Evolutionary conservation across 257 asterid species (phyloP).

Genomic region (Dorcoceras hygrometricum): DNA sequence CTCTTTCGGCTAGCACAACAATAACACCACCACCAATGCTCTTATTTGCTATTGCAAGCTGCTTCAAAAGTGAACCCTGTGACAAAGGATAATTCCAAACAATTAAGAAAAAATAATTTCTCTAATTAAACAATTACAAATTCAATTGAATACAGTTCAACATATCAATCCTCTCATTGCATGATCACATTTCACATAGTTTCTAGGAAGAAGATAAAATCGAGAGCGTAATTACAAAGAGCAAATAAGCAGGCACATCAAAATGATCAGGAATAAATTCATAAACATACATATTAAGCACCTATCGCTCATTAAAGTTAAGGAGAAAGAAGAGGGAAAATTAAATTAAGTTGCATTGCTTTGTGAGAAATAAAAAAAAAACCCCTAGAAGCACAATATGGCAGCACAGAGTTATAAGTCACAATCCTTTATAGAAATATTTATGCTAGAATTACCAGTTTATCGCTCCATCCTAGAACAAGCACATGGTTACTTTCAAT

Average conservation of each 20-base stretch:
- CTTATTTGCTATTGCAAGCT: slow-evolving; percentile 93
- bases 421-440: slow-evolving; percentile 8
- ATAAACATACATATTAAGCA: neutral
- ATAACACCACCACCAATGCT: slow-evolving; percentile 95
- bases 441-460: slow-evolving; percentile 59
- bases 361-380: slow-evolving; percentile 9
- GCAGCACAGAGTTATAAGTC: slow-evolving; percentile 19
- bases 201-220: slow-evolving; percentile 13
- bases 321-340: slow-evolving; percentile 7
- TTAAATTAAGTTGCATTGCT: slow-evolving; percentile 8
- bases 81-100: slow-evolving; percentile 24
- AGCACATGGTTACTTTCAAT: slow-evolving; percentile 89
- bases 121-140: slow-evolving; percentile 6
- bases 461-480: slow-evolving; percentile 98
- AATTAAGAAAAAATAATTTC: slow-evolving; percentile 1
- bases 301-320: neutral
- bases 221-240: slow-evolving; percentile 10
- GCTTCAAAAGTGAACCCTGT: slow-evolving; percentile 97
- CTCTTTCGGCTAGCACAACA: slow-evolving; percentile 98
- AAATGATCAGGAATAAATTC: slow-evolving; percentile 9
- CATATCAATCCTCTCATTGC: neutral
- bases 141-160: slow-evolving; percentile 13
- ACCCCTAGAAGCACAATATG: slow-evolving; percentile 17
- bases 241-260: slow-evolving; percentile 4
- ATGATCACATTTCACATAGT: slow-evolving; percentile 14